phyloP scores from a whole-genome alignment of 75 land plant genomes.

The Cupressus sempervirens region DNA sequence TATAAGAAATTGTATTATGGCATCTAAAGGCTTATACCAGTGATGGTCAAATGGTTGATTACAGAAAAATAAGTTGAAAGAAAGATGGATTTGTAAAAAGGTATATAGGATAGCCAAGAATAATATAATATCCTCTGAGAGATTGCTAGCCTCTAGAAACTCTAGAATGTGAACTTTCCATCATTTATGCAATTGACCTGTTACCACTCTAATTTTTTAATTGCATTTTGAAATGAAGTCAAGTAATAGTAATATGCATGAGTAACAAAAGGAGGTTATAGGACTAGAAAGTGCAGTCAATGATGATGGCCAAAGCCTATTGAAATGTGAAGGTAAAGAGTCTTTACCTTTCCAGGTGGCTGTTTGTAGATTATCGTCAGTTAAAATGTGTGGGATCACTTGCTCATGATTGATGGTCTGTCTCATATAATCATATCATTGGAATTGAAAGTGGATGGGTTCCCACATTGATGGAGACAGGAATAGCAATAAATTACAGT shows the following conservation, averaged over 20 bases:
- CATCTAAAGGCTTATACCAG: neutral
- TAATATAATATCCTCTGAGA: neutral
- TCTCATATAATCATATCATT: neutral
- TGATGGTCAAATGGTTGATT: neutral
- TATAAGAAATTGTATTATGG: neutral
- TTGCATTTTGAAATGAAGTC: neutral
- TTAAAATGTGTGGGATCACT: too few relatives aligned
- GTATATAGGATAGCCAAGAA: neutral
- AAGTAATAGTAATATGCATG: neutral
- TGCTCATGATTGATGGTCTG: neutral
- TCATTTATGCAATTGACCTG: neutral
- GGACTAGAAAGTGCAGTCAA: neutral
- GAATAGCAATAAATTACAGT: neutral
- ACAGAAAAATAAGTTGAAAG: neutral
- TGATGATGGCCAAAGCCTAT: neutral
- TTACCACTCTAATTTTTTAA: neutral
- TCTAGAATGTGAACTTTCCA: neutral
- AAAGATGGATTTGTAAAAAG: neutral
- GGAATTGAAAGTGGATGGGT: neutral
- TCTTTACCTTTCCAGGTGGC: too few relatives aligned
- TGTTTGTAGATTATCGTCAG: too few relatives aligned
- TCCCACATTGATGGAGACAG: neutral
- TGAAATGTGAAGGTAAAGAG: neutral
- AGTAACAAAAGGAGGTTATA: neutral
- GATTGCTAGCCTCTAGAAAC: neutral